Base-by-base conservation (phyloP, 176 grass and related monocot species). In the Aechmea fasciata region DNA sequence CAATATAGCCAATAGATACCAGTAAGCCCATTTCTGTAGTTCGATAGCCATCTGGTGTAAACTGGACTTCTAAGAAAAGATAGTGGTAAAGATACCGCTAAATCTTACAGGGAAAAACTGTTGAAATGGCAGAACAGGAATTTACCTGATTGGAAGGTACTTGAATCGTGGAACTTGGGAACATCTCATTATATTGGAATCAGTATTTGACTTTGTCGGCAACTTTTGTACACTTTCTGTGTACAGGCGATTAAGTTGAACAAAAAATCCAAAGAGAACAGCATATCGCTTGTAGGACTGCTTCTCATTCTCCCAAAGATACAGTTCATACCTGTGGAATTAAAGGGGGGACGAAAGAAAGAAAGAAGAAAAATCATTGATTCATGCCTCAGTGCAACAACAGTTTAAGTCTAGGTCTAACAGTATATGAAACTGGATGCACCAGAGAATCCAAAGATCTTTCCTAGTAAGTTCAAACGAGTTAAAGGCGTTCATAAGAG, bases 251-350 rank as follows among this genome's bases (percentile, higher is more conserved):
- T 99, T 99, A 57, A 99, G 59, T 77, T 99, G 87, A 80, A 99
- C 95, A 69, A 99, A 84, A 79, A 88, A 99, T 18, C 95, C 95
- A 22, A 99, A 94, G 65, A 99, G 81, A 78, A 99, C 95, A 24
- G 88, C 90, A 63, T 84, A 90, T 28, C 90, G 83, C 82, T 93
- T 99, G 80, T 99, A 99, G 79, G 87, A 99, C 82, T 99, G 95
- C 78, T 99, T 93, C 90, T 99, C 95, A 69, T 99, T 99, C 87
- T 94, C 90, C 95, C 95, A 94, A 14, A 99, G 68, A 69, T 99
- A 99, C 69, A 87, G 70, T 66, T 99, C 95, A 75, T 99, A 99
- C 82, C 95, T 99, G 85, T 82, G 87, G 71, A 48, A 83, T 71
- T 12, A 11, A 53, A 75, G 11, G n/a, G 33, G 28, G n/a, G n/a